Evolutionary conservation across 345 rosid species (phyloP).

Genomic region (Salix arbutifolia): DNA sequence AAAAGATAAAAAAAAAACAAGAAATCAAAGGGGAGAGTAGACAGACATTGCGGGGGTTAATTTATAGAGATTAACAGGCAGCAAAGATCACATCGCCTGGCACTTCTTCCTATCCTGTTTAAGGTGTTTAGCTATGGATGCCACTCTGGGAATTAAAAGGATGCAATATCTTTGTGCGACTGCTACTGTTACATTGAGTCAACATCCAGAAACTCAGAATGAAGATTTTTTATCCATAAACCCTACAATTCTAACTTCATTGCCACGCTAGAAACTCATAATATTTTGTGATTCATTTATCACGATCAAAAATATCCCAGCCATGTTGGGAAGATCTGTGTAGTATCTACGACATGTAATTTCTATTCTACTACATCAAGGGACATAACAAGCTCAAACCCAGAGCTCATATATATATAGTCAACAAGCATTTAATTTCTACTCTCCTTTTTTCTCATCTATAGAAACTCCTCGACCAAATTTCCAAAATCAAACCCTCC

Average conservation of each 20-base stretch:
- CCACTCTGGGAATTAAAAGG: neutral
- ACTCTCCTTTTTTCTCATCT: neutral
- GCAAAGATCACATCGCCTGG: neutral
- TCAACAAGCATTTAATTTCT: neutral
- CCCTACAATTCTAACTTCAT: neutral
- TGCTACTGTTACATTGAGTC: too few species aligned
- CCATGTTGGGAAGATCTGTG: neutral
- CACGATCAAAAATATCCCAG: neutral
- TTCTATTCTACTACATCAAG: neutral
- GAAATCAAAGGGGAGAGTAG: neutral
- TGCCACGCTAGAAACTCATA: neutral
- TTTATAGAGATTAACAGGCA: neutral
- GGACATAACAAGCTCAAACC: neutral
- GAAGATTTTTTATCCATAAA: too few species aligned
- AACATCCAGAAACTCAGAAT: too few species aligned
- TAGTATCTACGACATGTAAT: neutral
- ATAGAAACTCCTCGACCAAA: slow-evolving; percentile 67
- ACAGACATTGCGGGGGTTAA: neutral
- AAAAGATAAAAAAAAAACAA: neutral
- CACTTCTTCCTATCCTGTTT: neutral
- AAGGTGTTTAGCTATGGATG: neutral
- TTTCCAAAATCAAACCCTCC: slow-evolving; percentile 68
- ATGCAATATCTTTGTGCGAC: too few species aligned
- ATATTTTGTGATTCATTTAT: too few species aligned
- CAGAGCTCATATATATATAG: neutral